Base-by-base conservation (phyloP, 257 asterid genomes). In the Gentiana dahurica region DNA sequence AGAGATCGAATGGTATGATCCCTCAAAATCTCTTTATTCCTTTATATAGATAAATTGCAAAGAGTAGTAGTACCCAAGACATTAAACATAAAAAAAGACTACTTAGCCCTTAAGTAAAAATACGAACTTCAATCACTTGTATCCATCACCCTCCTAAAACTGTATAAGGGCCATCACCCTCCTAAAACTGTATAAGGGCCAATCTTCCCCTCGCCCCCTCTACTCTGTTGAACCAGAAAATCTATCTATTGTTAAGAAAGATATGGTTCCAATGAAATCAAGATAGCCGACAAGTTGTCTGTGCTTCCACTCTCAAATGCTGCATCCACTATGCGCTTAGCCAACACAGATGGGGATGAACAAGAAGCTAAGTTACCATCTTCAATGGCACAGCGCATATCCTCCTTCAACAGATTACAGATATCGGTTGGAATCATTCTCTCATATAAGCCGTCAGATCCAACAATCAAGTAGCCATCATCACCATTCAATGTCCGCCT, bases 361-460 rank as follows among this genome's bases (percentile, higher is more conserved):
- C 79, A 64, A 3, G 51, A 59, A 15, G 66, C 36, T 8, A 66
- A 59, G 63, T 51, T 34, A 15, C 62, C 39, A 1, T 44, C 58
- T 57, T 54, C 65, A 8, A 13, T 6, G 8, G 35, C 15, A 49
- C 63, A 60, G 24, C 51, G 46, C 3, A 41, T 24, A 13, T 49
- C 32, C 53, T 45, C 8, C 36, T 54, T 61, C 41, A 82, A 49
- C 36, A 81, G 63, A 10, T 73, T 69, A 43, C 97, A 88, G 48
- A 81, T 88, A 47, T 79, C 50, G 33, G 66, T 63, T n/a, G 83
- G 76, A 50, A 69, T 77, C 81, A 71, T 15, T 3, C 79, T 74
- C 78, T 85, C 95, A 57, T 80, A 85, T 64, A 82, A 59, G 34
- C 95, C 97, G 45, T 88, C 95, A 9, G 86, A 78, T 54, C 85